phyloP scores from a whole-genome alignment of 805 yeast genomes.

The Lachancea quebecensis region DNA sequence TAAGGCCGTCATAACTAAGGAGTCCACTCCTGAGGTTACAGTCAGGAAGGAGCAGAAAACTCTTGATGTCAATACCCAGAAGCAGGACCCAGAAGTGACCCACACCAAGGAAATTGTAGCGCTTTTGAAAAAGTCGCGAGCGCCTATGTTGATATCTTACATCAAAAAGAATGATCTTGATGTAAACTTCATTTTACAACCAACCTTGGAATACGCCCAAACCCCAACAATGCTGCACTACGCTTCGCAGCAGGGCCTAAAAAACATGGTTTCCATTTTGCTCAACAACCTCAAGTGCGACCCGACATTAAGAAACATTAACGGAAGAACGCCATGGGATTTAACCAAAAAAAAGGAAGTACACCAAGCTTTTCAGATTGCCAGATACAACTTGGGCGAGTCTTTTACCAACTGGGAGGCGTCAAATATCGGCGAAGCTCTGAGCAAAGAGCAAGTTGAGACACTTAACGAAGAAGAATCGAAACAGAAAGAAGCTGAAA shows the following conservation, averaged over 20 bases:
- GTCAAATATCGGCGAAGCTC: conserved; percentile 57
- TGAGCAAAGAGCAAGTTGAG: conserved; percentile 50
- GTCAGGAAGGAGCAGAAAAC: conserved; percentile 14
- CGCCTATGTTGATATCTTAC: conserved; percentile 63
- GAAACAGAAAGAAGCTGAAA: conserved; percentile 35
- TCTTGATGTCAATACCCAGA: conserved; percentile 32
- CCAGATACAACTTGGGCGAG: conserved; percentile 66
- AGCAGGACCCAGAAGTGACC: conserved; percentile 19
- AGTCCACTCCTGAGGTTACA: conserved; percentile 13
- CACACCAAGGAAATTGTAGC: conserved; percentile 53
- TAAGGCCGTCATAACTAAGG: conserved; percentile 22
- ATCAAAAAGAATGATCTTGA: conserved; percentile 50
- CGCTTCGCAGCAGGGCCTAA: conserved; percentile 61
- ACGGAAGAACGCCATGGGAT: conserved; percentile 66
- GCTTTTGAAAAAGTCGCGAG: conserved; percentile 63
- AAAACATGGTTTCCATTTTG: conserved; percentile 57
- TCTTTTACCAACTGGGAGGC: conserved; percentile 57
- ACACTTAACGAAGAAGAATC: conserved; percentile 34
- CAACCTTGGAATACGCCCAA: conserved; percentile 45
- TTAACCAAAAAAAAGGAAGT: conserved; percentile 43
- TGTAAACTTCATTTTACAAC: conserved; percentile 49
- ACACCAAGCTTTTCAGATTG: conserved; percentile 55
- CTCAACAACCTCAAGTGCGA: conserved; percentile 61
- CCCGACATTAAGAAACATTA: conserved; percentile 48
- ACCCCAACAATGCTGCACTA: conserved; percentile 72